phyloP scores from a whole-genome alignment of 306 rosid genomes.

The Mucuna pruriens region DNA sequence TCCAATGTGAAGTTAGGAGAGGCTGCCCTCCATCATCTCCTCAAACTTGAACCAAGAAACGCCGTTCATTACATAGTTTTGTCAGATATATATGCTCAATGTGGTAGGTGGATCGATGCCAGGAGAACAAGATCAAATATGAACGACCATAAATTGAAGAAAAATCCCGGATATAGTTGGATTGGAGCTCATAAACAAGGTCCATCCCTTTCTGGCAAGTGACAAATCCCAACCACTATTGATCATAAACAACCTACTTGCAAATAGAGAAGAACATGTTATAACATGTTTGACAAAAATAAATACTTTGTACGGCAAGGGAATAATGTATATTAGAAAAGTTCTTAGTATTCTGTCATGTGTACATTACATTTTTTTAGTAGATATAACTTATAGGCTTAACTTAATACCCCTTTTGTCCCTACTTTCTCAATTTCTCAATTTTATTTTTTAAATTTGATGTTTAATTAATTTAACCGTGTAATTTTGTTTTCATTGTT shows the following conservation, averaged over 20 bases:
- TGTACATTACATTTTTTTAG: background rate
- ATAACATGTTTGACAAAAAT: background rate
- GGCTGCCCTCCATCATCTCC: constrained; percentile 64
- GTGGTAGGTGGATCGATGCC: constrained; percentile 63
- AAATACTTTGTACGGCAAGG: background rate
- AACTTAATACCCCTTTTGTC: too few relatives aligned
- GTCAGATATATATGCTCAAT: constrained; percentile 66
- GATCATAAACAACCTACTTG: background rate
- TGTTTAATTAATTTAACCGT: too few relatives aligned
- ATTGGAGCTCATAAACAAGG: constrained; percentile 50
- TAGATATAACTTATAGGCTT: too few relatives aligned
- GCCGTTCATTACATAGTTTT: constrained; percentile 58
- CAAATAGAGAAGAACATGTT: background rate
- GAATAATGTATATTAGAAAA: too few relatives aligned
- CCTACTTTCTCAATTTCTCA: too few relatives aligned
- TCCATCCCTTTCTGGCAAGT: constrained; percentile 12
- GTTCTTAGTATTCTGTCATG: too few relatives aligned
- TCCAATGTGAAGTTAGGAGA: constrained; percentile 68
- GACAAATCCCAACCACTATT: constrained; percentile 30
- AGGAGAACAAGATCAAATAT: constrained; percentile 52
- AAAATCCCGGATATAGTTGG: constrained; percentile 76
- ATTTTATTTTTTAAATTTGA: too few relatives aligned
- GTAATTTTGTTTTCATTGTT: too few relatives aligned
- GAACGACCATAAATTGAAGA: constrained; percentile 54
- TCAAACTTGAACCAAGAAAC: constrained; percentile 67